Evolutionary conservation across 495 filamentous ascomycete species (phyloP).

Genomic region (Tetracladium marchalianum): DNA sequence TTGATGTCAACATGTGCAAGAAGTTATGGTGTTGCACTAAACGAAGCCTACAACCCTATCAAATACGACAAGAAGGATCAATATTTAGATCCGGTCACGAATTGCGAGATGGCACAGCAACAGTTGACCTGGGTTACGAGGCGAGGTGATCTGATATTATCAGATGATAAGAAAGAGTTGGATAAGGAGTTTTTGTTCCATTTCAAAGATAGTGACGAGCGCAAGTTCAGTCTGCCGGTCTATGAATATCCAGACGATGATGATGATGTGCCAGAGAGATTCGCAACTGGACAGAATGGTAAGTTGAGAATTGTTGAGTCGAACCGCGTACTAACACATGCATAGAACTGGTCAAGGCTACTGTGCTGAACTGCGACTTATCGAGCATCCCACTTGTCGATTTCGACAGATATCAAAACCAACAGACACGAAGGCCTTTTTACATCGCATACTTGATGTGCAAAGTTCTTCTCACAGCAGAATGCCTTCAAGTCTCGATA

Average conservation of each 20-base stretch:
- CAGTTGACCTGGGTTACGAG: slow-evolving; percentile 11
- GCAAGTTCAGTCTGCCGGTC: slow-evolving; percentile 2
- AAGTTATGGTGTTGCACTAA: slow-evolving; percentile 6
- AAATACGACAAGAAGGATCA: not conserved
- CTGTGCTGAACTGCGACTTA: not conserved
- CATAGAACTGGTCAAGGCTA: not conserved
- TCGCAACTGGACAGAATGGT: slow-evolving; percentile 4
- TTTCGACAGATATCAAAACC: not conserved
- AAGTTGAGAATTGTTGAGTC: not conserved
- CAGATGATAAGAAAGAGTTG: slow-evolving; percentile 3
- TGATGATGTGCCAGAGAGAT: slow-evolving; percentile 3
- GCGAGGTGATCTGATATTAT: slow-evolving; percentile 10
- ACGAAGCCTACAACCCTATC: slow-evolving; percentile 2
- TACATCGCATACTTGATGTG: not conserved
- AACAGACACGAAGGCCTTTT: not conserved
- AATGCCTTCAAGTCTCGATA: not conserved
- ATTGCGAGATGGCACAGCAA: not conserved
- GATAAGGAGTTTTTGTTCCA: not conserved
- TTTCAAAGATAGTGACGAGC: slow-evolving; percentile 2
- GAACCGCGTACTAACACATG: not conserved
- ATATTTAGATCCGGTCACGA: not conserved
- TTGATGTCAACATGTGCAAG: slow-evolving; percentile 7
- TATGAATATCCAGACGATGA: slow-evolving; percentile 8
- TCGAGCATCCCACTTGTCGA: not conserved
- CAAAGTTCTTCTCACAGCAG: not conserved